phyloP scores from a whole-genome alignment of 2,329 filamentous ascomycete species.

The Colletotrichum sp. region DNA sequence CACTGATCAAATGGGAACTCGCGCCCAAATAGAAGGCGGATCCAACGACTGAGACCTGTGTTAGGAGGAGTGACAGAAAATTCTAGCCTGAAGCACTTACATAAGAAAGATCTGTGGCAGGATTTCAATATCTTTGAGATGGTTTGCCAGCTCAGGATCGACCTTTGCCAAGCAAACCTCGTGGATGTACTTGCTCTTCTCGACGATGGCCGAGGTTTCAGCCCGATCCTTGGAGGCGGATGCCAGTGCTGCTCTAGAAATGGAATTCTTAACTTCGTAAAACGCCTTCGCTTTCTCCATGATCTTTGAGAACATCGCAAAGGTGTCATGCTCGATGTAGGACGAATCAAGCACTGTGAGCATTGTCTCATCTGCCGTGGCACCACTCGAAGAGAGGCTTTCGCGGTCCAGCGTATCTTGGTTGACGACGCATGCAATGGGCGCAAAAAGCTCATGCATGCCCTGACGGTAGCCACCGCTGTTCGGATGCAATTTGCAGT shows the following conservation, averaged over 20 bases:
- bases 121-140: conserved; percentile 84
- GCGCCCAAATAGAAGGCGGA: conserved; percentile 88
- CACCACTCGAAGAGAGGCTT: conserved; percentile 33
- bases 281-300: conserved; percentile 90
- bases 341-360: conserved; percentile 70
- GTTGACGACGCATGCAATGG: conserved; percentile 84
- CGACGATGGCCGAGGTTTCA: conserved; percentile 74
- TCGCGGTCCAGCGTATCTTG: conserved; percentile 74
- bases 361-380: conserved; percentile 57
- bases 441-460: conserved; percentile 96
- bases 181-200: conserved; percentile 86
- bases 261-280: conserved; percentile 73
- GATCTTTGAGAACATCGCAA: conserved; percentile 80
- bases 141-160: conserved; percentile 82
- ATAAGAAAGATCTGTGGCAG: conserved; percentile 97
- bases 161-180: conserved; percentile 78
- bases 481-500: conserved; percentile 88
- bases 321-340: conserved; percentile 90
- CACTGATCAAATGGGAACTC: conserved; percentile 91
- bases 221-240: conserved; percentile 26
- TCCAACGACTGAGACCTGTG: conserved; percentile 73
- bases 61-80: background rate
- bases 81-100: conserved; percentile 49
- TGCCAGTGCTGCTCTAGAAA: conserved; percentile 13
- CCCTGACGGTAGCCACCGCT: conserved; percentile 94